Conservation (phyloP, 257 asterid genomes). For the Rehmannia glutinosa region DNA sequence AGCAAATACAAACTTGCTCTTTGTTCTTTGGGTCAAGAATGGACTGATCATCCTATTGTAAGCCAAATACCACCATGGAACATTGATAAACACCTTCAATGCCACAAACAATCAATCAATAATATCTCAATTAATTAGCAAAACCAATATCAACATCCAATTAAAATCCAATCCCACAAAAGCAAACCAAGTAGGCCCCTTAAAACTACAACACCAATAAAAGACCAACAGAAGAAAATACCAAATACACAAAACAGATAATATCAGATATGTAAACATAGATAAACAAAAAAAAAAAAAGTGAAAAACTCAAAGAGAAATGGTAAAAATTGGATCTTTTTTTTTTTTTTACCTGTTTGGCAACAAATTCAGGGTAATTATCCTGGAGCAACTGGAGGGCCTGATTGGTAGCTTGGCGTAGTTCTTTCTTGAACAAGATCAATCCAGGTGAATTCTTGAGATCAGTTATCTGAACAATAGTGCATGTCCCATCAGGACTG, state of each 20-base stretch:
- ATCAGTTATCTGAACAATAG: constrained; percentile 66
- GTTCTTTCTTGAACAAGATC: constrained; percentile 55
- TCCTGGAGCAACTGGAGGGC: constrained; percentile 83
- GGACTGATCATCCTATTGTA: constrained; percentile 78
- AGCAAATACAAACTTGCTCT: constrained; percentile 86
- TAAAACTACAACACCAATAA: too few species aligned
- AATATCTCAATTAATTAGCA: background rate
- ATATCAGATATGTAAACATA: too few species aligned
- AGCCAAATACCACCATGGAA: constrained; percentile 88
- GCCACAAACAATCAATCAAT: background rate
- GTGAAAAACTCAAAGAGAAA: background rate
- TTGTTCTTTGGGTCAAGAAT: constrained; percentile 69
- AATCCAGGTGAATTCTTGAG: constrained; percentile 68
- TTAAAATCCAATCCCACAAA: too few species aligned
- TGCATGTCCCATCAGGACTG: constrained; percentile 52
- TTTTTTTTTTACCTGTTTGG: constrained; percentile 51
- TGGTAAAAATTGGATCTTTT: background rate
- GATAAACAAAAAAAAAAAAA: background rate
- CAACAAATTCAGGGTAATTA: constrained; percentile 74
- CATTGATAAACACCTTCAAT: constrained; percentile 67
- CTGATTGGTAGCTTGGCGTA: constrained; percentile 63
- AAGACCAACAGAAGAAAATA: too few species aligned
- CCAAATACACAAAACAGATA: too few species aligned
- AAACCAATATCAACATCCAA: too few species aligned
- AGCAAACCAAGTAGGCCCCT: too few species aligned